Base-by-base conservation (phyloP, 2,329 filamentous ascomycete genomes). In the Claviceps sp. region DNA sequence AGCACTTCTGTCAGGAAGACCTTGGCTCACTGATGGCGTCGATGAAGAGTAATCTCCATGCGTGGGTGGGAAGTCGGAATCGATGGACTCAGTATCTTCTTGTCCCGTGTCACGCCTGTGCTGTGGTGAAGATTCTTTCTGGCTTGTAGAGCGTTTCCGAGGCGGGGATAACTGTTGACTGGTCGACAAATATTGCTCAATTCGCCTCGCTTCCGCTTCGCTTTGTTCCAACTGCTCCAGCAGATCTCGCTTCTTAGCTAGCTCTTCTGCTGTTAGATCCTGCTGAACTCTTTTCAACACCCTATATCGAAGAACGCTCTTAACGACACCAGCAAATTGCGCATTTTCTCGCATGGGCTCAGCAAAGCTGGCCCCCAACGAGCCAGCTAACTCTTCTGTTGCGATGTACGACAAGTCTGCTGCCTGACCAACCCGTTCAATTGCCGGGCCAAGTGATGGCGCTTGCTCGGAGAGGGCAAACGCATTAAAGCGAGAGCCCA, bases 271-370 rank as follows among this genome's bases (percentile, higher is more conserved):
- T 1, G 93, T 97, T 83, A 97, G 91, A 64, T 98, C 93, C 66
- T 97, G 89, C 64, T 98, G 93, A 50, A 98, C 88, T 47, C 93
- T 80, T 72, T 98, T 98, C 56, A 96, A 72, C 2, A 97, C 85
- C 16, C 93, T 78, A 65, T 96, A 98, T 57, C 87, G 81, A 51
- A 98, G 73, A 38, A 98, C 91, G 58, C 76, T 87, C 43, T 90
- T 82, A 3, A 98, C 93, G 1, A 98, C 89, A 11, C 93, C 88
- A 0, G 93, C 93, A 65, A 98, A 98, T 63, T 98, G 93, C 13
- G 93, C 90, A 61, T 89, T 95, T 70, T 98, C 93, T 52, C 94
- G 81, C 89, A 98, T 96, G 0, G 93, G 93, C 64, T 98, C 94
- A 0, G 94, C 89, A 64, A 98, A 98, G 58, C 82, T 93, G 38